Conservation (phyloP, 2,329 filamentous ascomycete genomes). For the Hypoxylon sp. region DNA sequence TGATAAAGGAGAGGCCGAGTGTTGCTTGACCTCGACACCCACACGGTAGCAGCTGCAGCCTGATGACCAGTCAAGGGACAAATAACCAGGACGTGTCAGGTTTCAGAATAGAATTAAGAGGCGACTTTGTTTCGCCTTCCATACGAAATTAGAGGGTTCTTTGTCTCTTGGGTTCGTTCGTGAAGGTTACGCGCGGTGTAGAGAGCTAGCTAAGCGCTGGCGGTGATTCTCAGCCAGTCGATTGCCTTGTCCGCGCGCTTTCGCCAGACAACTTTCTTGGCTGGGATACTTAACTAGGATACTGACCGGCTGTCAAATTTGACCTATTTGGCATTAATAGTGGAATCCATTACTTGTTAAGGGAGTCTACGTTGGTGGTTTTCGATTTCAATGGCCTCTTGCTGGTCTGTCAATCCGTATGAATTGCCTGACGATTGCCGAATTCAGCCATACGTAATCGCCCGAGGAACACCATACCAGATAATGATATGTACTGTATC, state of each 20-base stretch:
- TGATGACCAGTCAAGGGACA: conserved; percentile 33
- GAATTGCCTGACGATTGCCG: background rate
- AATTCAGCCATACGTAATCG: background rate
- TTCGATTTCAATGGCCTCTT: conserved; percentile 2
- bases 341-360: conserved; percentile 7
- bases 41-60: conserved; percentile 9
- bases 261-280: conserved; percentile 33
- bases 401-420: background rate
- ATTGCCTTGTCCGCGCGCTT: conserved; percentile 44
- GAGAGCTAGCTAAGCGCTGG: conserved; percentile 50
- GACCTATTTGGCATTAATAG: conserved; percentile 19
- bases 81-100: conserved; percentile 31
- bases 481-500: background rate
- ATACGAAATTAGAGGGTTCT: conserved; percentile 43
- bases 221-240: conserved; percentile 50
- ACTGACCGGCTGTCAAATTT: conserved; percentile 19
- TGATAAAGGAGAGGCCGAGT: conserved; percentile 35
- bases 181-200: conserved; percentile 48
- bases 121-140: conserved; percentile 45
- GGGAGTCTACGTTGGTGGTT: conserved; percentile 15
- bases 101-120: conserved; percentile 44
- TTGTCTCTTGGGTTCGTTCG: conserved; percentile 45
- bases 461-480: background rate
- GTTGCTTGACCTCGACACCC: conserved; percentile 24
- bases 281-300: conserved; percentile 29